phyloP scores from a whole-genome alignment of 2,329 filamentous ascomycete species.

The Hymenoscyphus occultus region DNA sequence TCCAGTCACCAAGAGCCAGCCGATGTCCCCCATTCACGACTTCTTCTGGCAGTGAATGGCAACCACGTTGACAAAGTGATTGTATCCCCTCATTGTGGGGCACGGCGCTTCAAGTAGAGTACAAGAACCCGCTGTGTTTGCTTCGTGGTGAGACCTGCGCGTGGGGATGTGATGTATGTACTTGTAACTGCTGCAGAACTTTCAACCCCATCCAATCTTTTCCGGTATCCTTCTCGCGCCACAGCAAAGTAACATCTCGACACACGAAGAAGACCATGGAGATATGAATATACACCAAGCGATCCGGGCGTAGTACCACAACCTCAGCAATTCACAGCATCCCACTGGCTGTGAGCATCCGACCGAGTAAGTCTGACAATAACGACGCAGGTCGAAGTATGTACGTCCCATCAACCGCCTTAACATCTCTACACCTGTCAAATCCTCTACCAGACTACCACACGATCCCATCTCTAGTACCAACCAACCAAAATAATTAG shows the following conservation, averaged over 20 bases:
- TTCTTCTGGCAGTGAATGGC: neutral
- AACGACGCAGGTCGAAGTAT: neutral
- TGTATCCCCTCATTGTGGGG: neutral
- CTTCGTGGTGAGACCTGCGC: neutral
- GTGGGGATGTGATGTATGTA: neutral
- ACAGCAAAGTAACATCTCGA: neutral
- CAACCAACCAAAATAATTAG: no score
- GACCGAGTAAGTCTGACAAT: neutral
- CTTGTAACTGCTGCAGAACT: neutral
- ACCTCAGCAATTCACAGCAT: neutral
- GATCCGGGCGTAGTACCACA: neutral
- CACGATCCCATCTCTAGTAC: neutral
- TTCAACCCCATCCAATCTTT: neutral
- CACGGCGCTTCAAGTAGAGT: neutral
- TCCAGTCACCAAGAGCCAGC: no score
- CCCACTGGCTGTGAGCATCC: neutral
- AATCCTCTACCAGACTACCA: neutral
- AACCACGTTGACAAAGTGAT: constrained; percentile 1
- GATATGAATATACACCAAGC: neutral
- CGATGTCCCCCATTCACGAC: neutral
- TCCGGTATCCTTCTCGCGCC: neutral
- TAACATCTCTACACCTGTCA: neutral
- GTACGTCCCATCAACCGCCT: neutral
- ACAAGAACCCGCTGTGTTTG: neutral
- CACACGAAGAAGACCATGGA: no score